Evolutionary conservation across 202 grass and related monocot species (phyloP), one percentile per base, ranked within the genome.

Genomic region (Sporobolus alterniflorus): DNA sequence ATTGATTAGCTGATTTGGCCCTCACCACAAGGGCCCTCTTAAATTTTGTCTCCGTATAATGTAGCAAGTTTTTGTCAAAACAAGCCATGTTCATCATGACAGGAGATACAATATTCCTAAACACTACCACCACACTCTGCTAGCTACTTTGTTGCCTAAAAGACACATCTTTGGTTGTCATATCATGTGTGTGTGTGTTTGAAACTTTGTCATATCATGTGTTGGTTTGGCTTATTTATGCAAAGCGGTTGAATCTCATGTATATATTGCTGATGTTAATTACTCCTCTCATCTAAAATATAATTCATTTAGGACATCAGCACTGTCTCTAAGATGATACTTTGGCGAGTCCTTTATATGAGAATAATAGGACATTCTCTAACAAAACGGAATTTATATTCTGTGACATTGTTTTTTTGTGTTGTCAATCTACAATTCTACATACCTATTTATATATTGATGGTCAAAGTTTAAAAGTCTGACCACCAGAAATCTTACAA

Each of bases 101-200:
- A 55, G 30, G 18, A 18, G 10, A 14, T 46, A 64, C 20, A 64
- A 22, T 59, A 7, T 63, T 31, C 21, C 20, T 79, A 33, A 25
- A 33, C 4, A 61, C 74, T 87, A 17, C 26, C 7, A 39, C 3
- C 77, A 12, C 33, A 24, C 46, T 49, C 5, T 78, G 28, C 34
- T 83, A 47, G n/a, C 22, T 77, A 83, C 21, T 83, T 73, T 3
- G 12, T 74, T 79, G 20, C 7, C 8, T 67, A 21, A 67, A 49
- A 26, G 57, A 67, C 67, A 12, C 20, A 52, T n/a, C 24, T 65
- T 67, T 50, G 4, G 41, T 70, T 69, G 30, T 6, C 24, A 40
- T 63, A 52, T 31, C 6, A 30, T 78, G 44, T 72, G 18, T 46
- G n/a, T n/a, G n/a, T n/a, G n/a, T n/a, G n/a, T n/a, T n/a, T n/a